Evolutionary conservation across 495 filamentous ascomycete genomes (phyloP), one percentile per base, ranked within the genome.

Genomic region (Apodospora peruviana): DNA sequence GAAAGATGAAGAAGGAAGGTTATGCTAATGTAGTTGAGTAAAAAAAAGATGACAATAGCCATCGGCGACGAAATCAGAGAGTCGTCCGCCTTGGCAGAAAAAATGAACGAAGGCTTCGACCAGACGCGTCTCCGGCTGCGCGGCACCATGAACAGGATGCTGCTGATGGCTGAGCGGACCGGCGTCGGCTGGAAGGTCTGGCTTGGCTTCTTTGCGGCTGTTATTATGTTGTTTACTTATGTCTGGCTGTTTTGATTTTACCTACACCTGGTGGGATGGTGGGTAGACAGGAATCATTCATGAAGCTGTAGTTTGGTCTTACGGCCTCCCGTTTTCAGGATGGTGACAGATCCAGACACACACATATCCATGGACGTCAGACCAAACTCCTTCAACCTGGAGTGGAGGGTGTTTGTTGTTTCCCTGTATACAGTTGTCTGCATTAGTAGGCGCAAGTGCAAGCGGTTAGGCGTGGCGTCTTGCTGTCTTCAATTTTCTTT

Each of bases 131-230:
- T 88, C 22, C 75, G 86, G 57, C 69, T 98, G 51, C 76, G 83
- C 16, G 88, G 91, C 35, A 97, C 94, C 35, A 97, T 98, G 93
- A 95, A 88, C 59, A 75, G 90, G 23, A 98, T 98, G 93, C 70
- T 97, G 48, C 64, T 90, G 49, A 97, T 98, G 93, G 94, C 93
- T 4, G 84, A 96, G 70, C 74, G 82, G 58, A 94, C 90, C 11
- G 94, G 94, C 3, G 83, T 98, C 22, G 86, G 90, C 51, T 98
- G 93, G 93, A 87, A 80, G 68, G 87, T 90, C 21, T 98, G 94
- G 93, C 60, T 94, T 40, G 75, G 67, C 17, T 97, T 98, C 68
- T 94, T 98, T 59, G 69, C 76, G 25, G 83, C 81, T 3, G 88
- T 98, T 18, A 80, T 84, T 47, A 55, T 88, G 14, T 50, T 96